Conservation (phyloP, 805 yeast genomes). For the Saturnispora gosingensis region DNA sequence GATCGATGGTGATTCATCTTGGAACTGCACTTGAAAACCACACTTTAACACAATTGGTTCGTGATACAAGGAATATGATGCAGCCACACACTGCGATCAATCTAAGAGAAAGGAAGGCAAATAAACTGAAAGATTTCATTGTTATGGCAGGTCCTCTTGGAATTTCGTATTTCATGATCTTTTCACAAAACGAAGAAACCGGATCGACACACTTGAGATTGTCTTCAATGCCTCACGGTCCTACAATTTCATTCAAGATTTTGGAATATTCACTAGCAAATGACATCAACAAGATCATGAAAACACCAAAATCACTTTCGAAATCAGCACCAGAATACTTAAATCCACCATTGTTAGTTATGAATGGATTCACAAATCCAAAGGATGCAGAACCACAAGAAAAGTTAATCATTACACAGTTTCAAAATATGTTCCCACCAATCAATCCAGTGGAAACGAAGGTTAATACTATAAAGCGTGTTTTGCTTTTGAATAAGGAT, state of each 20-base stretch:
- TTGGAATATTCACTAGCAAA: constrained; percentile 68
- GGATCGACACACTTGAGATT: constrained; percentile 79
- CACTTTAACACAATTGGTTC: constrained; percentile 73
- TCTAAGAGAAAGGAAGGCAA: constrained; percentile 76
- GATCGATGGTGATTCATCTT: constrained; percentile 87
- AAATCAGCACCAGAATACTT: constrained; percentile 53
- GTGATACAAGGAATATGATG: constrained; percentile 83
- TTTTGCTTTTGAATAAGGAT: constrained; percentile 70
- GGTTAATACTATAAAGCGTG: constrained; percentile 70
- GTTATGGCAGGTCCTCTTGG: constrained; percentile 98
- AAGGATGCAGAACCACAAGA: constrained; percentile 60
- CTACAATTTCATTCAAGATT: constrained; percentile 78
- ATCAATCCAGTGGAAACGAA: constrained; percentile 77
- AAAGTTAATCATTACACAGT: constrained; percentile 75
- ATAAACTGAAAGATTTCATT: constrained; percentile 83
- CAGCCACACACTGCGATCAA: constrained; percentile 94
- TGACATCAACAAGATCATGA: constrained; percentile 64
- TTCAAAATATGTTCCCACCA: constrained; percentile 95
- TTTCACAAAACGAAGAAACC: constrained; percentile 67
- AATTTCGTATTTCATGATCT: constrained; percentile 78
- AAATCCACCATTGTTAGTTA: constrained; percentile 81
- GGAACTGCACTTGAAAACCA: constrained; percentile 71
- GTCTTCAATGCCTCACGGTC: constrained; percentile 89
- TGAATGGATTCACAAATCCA: constrained; percentile 81
- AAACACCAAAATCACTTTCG: constrained; percentile 69